Conservation (phyloP, 768 basidiomycete species). For the Suillus hirtellus region DNA sequence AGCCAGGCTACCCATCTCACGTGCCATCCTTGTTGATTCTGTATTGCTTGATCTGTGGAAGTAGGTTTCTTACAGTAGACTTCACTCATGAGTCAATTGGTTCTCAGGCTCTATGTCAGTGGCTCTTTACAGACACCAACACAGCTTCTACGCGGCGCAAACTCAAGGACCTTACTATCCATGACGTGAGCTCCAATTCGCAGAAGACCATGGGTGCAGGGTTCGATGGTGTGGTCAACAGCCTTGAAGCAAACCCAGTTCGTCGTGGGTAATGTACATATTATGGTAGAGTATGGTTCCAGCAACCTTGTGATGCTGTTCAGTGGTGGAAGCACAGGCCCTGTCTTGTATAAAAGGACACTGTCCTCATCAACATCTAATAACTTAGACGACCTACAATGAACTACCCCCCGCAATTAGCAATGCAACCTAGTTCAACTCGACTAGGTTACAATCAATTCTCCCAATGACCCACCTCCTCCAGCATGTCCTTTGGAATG, state of each 20-base stretch:
- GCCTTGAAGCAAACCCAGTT: constrained; percentile 56
- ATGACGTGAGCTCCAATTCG: constrained; percentile 59
- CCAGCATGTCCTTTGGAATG: constrained; percentile 22
- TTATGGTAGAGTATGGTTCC: constrained; percentile 66
- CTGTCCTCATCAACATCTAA: neutral
- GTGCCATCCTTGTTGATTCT: constrained; percentile 79
- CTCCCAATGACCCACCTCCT: constrained; percentile 16
- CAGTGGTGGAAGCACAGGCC: constrained; percentile 61
- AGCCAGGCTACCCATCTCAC: constrained; percentile 45
- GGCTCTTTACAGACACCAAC: constrained; percentile 79
- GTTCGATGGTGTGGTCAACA: constrained; percentile 72
- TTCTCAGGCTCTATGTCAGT: constrained; percentile 66
- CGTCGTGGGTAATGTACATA: constrained; percentile 65
- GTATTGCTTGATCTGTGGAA: constrained; percentile 72
- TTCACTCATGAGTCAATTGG: constrained; percentile 60
- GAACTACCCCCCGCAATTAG: constrained; percentile 10
- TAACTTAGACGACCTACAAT: neutral
- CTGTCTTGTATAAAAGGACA: constrained; percentile 22
- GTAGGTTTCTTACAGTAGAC: constrained; percentile 76
- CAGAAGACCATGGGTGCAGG: constrained; percentile 77
- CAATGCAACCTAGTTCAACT: constrained; percentile 15
- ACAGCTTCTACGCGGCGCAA: constrained; percentile 51
- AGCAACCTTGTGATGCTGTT: constrained; percentile 78
- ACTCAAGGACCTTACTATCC: constrained; percentile 65
- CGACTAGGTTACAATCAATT: constrained; percentile 26